Evolutionary conservation across 2,329 filamentous ascomycete species (phyloP).

Genomic region (Emmonsia crescens): DNA sequence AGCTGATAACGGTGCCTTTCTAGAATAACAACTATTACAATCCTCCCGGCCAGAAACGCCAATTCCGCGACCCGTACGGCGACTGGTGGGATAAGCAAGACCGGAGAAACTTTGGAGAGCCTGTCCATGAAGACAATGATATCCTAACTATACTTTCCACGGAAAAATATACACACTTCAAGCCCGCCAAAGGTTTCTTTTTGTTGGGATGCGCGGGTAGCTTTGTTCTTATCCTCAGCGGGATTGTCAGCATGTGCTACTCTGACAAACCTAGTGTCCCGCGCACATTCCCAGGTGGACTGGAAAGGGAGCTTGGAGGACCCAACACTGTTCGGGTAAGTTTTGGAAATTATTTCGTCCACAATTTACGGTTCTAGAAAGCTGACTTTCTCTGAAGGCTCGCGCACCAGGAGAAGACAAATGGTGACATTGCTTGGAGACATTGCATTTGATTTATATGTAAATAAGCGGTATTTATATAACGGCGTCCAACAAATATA

Average conservation of each 20-base stretch:
- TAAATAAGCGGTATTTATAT: slow-evolving; percentile 27
- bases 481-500: slow-evolving; percentile 20
- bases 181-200: slow-evolving; percentile 56
- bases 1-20: slow-evolving; percentile 4
- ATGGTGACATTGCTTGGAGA: neutral
- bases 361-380: neutral
- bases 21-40: slow-evolving; percentile 41
- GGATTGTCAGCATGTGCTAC: slow-evolving; percentile 57
- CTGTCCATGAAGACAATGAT: slow-evolving; percentile 94
- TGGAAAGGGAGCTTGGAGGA: slow-evolving; percentile 67
- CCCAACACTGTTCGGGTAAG: slow-evolving; percentile 55
- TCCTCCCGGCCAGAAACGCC: slow-evolving; percentile 60
- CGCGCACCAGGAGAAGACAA: slow-evolving; percentile 25
- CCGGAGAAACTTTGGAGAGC: slow-evolving; percentile 91
- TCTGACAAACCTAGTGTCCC: slow-evolving; percentile 61
- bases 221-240: slow-evolving; percentile 53
- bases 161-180: slow-evolving; percentile 78
- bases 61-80: slow-evolving; percentile 83
- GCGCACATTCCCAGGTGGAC: slow-evolving; percentile 55
- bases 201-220: slow-evolving; percentile 59
- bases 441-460: slow-evolving; percentile 11
- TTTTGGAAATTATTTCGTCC: slow-evolving; percentile 12
- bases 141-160: slow-evolving; percentile 80
- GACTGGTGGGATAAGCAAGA: slow-evolving; percentile 98
- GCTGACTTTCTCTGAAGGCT: slow-evolving; percentile 19